Conservation (phyloP, 2,329 filamentous ascomycete species). For the Madurella mycetomatis region DNA sequence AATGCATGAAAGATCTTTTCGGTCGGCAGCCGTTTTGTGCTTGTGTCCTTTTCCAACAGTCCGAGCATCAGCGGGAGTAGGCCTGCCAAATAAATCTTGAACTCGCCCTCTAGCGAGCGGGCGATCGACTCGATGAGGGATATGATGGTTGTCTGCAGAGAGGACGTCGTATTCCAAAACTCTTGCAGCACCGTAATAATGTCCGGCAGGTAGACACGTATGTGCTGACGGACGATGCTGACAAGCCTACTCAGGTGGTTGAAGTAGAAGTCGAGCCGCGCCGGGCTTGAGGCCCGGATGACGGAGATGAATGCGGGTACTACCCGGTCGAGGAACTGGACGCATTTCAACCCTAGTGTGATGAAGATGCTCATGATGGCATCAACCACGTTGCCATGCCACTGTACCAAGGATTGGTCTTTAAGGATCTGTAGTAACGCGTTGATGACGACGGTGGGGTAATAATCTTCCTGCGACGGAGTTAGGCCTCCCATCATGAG, state of each 20-base stretch:
- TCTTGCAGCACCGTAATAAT: slow-evolving; percentile 85
- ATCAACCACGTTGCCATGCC: slow-evolving; percentile 91
- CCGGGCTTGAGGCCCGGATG: slow-evolving; percentile 73
- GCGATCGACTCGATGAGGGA: slow-evolving; percentile 91
- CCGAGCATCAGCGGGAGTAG: slow-evolving; percentile 91
- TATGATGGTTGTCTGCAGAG: slow-evolving; percentile 85
- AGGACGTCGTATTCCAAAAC: slow-evolving; percentile 78
- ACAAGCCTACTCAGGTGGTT: slow-evolving; percentile 92
- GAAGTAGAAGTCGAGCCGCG: slow-evolving; percentile 89
- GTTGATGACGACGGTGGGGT: slow-evolving; percentile 95
- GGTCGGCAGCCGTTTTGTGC: slow-evolving; percentile 71
- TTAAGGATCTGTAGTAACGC: slow-evolving; percentile 88
- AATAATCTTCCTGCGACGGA: slow-evolving; percentile 96
- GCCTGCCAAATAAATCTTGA: slow-evolving; percentile 90
- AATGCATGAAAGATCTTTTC: slow-evolving; percentile 93
- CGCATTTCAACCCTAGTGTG: slow-evolving; percentile 91
- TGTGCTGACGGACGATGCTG: slow-evolving; percentile 93
- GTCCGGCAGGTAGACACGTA: slow-evolving; percentile 80
- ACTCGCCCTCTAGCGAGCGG: slow-evolving; percentile 90
- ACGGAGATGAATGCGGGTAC: slow-evolving; percentile 90
- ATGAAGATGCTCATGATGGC: slow-evolving; percentile 99
- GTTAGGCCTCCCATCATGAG: slow-evolving; percentile 97
- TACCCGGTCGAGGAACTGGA: slow-evolving; percentile 89
- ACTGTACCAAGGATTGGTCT: slow-evolving; percentile 81
- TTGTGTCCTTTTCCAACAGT: slow-evolving; percentile 80